Percentiles rank a stretch among this genome's conserved stretches.
Evolutionary conservation across 805 yeast species (phyloP).

Genomic region (Torulaspora microellipsoides): DNA sequence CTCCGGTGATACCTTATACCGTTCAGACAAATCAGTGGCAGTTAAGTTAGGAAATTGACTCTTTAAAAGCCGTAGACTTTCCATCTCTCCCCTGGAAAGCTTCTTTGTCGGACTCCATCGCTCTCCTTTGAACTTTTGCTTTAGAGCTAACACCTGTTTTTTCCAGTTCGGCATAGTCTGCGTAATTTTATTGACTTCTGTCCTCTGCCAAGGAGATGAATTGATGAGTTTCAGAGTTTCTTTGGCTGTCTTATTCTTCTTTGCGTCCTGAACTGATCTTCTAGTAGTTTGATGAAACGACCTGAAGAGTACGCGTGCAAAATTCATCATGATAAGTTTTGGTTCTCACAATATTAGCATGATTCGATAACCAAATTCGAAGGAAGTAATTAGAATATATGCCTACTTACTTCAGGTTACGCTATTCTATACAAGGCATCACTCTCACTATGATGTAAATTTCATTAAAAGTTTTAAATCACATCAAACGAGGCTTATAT

Average conservation of each 20-base stretch:
- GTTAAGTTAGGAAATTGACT: slow-evolving; percentile 54
- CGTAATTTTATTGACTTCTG: slow-evolving; percentile 15
- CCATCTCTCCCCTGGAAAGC: slow-evolving; percentile 65
- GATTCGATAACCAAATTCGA: no score
- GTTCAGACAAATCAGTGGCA: slow-evolving; percentile 53
- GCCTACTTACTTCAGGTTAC: no score
- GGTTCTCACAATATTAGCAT: no score
- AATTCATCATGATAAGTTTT: neutral
- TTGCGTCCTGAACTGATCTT: slow-evolving; percentile 2
- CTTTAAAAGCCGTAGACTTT: slow-evolving; percentile 54
- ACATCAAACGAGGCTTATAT: no score
- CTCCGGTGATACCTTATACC: slow-evolving; percentile 73
- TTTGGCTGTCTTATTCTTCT: slow-evolving; percentile 16
- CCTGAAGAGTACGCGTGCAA: slow-evolving; percentile 4
- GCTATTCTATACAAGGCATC: no score
- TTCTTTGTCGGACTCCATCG: slow-evolving; percentile 66
- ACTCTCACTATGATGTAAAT: no score
- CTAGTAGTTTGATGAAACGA: slow-evolving; percentile 8
- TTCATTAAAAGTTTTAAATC: no score
- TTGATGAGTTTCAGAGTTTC: slow-evolving; percentile 18
- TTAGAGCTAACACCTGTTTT: slow-evolving; percentile 58
- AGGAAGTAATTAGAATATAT: no score
- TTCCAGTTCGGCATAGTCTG: slow-evolving; percentile 59
- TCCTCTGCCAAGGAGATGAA: slow-evolving; percentile 12
- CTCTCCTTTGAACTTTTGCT: slow-evolving; percentile 53